Conservation (phyloP, 768 basidiomycete genomes). For the Suillus americanus region DNA sequence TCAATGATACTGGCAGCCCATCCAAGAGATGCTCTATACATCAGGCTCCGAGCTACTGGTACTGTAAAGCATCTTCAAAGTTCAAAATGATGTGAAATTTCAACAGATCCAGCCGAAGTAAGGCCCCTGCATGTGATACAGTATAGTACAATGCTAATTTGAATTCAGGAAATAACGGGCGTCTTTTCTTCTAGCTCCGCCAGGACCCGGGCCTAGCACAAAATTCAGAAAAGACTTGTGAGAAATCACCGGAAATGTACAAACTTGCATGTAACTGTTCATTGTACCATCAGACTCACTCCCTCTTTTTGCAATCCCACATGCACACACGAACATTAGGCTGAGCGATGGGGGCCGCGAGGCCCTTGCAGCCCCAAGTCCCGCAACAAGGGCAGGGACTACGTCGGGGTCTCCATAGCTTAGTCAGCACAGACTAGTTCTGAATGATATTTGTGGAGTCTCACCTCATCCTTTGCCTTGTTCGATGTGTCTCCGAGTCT, state of each 20-base stretch:
- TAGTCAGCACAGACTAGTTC: neutral
- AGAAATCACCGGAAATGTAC: neutral
- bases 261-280: neutral
- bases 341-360: neutral
- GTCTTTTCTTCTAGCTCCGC: neutral
- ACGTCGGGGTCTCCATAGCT: neutral
- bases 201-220: neutral
- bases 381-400: neutral
- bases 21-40: too few species aligned
- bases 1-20: too few species aligned
- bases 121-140: neutral
- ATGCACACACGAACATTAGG: neutral
- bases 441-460: neutral
- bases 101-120: too few species aligned
- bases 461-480: neutral
- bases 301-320: neutral
- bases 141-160: neutral
- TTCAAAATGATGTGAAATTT: too few species aligned
- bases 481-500: neutral
- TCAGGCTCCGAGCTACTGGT: too few species aligned
- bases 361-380: neutral
- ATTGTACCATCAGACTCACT: neutral
- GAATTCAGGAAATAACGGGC: neutral
- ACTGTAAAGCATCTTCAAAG: too few species aligned
- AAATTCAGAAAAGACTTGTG: neutral